Conservation (phyloP, 345 rosid genomes). For the Lepidium sativum region DNA sequence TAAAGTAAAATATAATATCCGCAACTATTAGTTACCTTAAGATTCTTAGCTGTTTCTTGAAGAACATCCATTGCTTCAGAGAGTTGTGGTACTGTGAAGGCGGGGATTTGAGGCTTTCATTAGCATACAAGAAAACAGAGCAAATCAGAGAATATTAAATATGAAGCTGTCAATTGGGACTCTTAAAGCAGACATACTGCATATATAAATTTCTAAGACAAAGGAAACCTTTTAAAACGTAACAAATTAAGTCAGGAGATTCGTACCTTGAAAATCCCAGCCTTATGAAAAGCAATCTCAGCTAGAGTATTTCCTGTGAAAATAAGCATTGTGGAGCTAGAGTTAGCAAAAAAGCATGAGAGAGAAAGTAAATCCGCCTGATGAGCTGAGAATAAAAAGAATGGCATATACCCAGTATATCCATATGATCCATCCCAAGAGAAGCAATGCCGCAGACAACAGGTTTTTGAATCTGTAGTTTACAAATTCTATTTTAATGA, state of each 20-base stretch:
- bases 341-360: constrained; percentile 2
- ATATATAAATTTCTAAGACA: constrained; percentile 4
- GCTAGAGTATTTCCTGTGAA: constrained; percentile 61
- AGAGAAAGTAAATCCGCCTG: background rate
- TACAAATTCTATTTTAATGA: constrained; percentile 3
- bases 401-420: constrained; percentile 45
- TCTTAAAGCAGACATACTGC: constrained; percentile 17
- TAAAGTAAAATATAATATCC: background rate
- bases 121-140: constrained; percentile 44
- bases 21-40: constrained; percentile 35
- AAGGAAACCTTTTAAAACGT: background rate
- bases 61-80: constrained; percentile 84
- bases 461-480: constrained; percentile 66
- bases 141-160: constrained; percentile 40
- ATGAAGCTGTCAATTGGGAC: constrained; percentile 30
- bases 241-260: constrained; percentile 4
- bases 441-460: constrained; percentile 81
- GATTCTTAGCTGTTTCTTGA: constrained; percentile 39
- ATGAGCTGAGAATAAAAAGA: background rate
- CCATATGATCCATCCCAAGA: constrained; percentile 87
- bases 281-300: constrained; percentile 76
- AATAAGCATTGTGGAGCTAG: constrained; percentile 3
- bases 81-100: constrained; percentile 66
- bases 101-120: constrained; percentile 83
- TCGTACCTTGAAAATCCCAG: constrained; percentile 89